Base-by-base conservation (phyloP, 1,284 basidiomycete species). In the Ceratobasidium sp. region DNA sequence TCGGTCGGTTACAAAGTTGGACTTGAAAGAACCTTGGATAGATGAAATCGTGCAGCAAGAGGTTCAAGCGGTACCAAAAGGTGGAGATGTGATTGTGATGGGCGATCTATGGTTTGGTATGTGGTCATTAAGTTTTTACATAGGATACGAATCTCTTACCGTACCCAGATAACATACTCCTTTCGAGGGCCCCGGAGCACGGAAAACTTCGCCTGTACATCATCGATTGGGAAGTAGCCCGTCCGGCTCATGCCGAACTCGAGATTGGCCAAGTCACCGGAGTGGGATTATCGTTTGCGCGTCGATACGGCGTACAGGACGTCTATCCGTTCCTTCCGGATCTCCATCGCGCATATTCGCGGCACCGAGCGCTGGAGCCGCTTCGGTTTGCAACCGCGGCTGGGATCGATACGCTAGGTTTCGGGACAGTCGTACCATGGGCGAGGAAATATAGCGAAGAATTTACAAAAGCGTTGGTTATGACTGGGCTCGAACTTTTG, bases 211-310 rank as follows among this genome's bases (percentile, higher is more conserved):
- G 60, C n/a, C n/a, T 63, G n/a, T 63, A 63, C n/a, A 14, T 63
- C 44, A 41, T 63, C 41, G 60, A 63, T 24, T 63, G 60, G 60
- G 60, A 63, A 41, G n/a, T 63, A 14, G 31, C 14, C 24, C 44
- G 41, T 7, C 60, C 44, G 3, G 36, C 60, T 2, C 41, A 22
- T 7, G 33, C 60, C 14, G 60, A 63, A 22, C 45, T 45, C 22
- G 60, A 63, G n/a, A 22, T 63, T 9, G 24, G 60, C 15, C n/a
- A 45, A 29, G 7, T 63, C 36, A 63, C 44, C 4, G 60, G 60
- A 17, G n/a, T 45, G 19, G 31, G 41, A 41, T 2, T 48, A 41
- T 48, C 60, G 15, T 63, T 63, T 45, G 60, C 60, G 15, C 60
- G 24, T 6, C 44, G 60, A 5, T 24, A 41, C 24, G 24, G 24